Evolutionary conservation across 1,139 yeast genomes (phyloP).

Genomic region (Blastobotrys petasosporus): DNA sequence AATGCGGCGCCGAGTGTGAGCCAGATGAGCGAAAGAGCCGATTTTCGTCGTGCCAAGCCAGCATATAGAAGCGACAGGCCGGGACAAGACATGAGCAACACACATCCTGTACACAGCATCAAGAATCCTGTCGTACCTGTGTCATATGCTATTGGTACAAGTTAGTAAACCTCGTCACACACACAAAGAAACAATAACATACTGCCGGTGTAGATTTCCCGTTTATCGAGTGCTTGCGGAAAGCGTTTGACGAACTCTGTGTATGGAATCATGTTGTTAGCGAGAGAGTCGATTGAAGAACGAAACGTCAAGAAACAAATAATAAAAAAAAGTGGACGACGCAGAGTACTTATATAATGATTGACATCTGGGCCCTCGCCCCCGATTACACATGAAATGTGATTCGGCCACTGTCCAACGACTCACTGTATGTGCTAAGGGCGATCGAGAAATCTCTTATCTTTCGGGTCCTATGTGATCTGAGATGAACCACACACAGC

Average conservation of each 20-base stretch:
- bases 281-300: slow-evolving; percentile 9
- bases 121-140: slow-evolving; percentile 49
- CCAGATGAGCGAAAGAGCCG: slow-evolving; percentile 88
- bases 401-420: too few species aligned
- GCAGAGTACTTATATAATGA: too few species aligned
- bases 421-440: too few species aligned
- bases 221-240: too few species aligned
- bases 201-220: too few species aligned
- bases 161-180: too few species aligned
- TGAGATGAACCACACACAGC: too few species aligned
- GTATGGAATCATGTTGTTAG: slow-evolving; percentile 5
- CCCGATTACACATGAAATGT: too few species aligned
- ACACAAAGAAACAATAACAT: too few species aligned
- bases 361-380: too few species aligned
- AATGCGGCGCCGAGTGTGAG: slow-evolving; percentile 66
- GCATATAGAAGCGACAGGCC: slow-evolving; percentile 91
- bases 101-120: slow-evolving; percentile 57
- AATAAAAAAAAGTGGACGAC: slow-evolving; percentile 3
- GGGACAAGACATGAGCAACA: slow-evolving; percentile 80
- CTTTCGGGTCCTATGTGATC: too few species aligned
- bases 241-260: background rate
- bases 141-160: slow-evolving; percentile 25
- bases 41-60: slow-evolving; percentile 86
- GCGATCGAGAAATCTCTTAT: too few species aligned
- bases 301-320: slow-evolving; percentile 2